Percentiles rank a stretch among this genome's conserved stretches.
These are phyloP conservation scores for Penicillium sp. DNA, from an alignment of 2,329 filamentous ascomycete genomes.

Conservation along the genomic window DNA sequence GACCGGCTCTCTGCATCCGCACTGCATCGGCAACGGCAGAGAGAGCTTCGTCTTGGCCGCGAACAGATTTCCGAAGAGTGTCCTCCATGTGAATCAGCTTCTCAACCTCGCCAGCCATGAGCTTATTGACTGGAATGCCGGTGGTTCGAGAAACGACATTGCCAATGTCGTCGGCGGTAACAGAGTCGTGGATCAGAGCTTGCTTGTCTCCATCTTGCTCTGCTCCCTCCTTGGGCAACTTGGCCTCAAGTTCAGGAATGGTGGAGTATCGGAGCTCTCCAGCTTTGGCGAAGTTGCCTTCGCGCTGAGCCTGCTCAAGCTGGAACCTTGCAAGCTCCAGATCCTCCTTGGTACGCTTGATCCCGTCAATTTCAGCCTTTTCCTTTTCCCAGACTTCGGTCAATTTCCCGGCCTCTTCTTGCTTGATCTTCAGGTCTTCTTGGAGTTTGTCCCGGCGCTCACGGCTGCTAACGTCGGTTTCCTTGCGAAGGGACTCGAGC, in stretches of 20 bases:
- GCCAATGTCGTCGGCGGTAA: slow-evolving; percentile 93
- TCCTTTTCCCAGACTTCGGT: slow-evolving; percentile 90
- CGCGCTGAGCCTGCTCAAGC: slow-evolving; percentile 80
- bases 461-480: slow-evolving; percentile 83
- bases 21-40: slow-evolving; percentile 90
- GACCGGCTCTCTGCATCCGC: slow-evolving; percentile 84
- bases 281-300: slow-evolving; percentile 86
- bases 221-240: slow-evolving; percentile 71
- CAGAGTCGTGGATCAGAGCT: slow-evolving; percentile 82
- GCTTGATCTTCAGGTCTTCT: slow-evolving; percentile 68
- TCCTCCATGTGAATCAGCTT: slow-evolving; percentile 97
- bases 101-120: slow-evolving; percentile 90
- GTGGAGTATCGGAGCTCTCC: slow-evolving; percentile 85
- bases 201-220: slow-evolving; percentile 49
- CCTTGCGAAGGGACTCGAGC: slow-evolving; percentile 88
- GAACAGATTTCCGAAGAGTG: slow-evolving; percentile 74
- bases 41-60: slow-evolving; percentile 91
- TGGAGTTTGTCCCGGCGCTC: slow-evolving; percentile 87
- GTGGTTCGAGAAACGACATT: slow-evolving; percentile 87
- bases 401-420: slow-evolving; percentile 71
- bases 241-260: slow-evolving; percentile 77
- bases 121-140: slow-evolving; percentile 86
- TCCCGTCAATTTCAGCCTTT: slow-evolving; percentile 75
- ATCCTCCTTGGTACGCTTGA: slow-evolving; percentile 86
- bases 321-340: slow-evolving; percentile 82